Evolutionary conservation across 2,329 filamentous ascomycete species (phyloP).

Genomic region (Hysterium pulicare): DNA sequence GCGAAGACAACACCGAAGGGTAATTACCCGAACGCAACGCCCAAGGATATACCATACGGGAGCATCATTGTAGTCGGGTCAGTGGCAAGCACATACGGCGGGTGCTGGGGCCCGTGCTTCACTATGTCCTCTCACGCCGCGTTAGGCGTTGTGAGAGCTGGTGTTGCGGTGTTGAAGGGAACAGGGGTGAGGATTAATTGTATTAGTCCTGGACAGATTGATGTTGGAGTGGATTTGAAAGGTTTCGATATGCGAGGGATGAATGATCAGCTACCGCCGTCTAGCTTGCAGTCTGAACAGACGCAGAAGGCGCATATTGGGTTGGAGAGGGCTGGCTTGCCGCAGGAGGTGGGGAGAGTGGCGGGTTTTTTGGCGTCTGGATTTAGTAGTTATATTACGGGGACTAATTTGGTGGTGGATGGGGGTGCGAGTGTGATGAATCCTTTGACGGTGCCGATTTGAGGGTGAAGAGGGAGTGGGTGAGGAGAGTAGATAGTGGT

Average conservation of each 20-base stretch:
- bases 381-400: constrained; percentile 62
- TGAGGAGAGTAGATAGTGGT: too few relatives aligned
- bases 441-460: constrained; percentile 37
- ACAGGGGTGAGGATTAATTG: constrained; percentile 60
- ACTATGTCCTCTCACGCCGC: constrained; percentile 61
- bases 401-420: constrained; percentile 61
- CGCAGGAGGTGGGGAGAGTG: constrained; percentile 58
- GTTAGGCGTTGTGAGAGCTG: constrained; percentile 58
- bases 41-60: constrained; percentile 59
- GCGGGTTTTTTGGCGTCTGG: constrained; percentile 61
- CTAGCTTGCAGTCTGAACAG: constrained; percentile 49
- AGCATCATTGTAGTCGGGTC: constrained; percentile 60
- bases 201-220: constrained; percentile 46
- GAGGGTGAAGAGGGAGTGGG: too few relatives aligned
- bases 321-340: constrained; percentile 55
- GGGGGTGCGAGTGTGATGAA: constrained; percentile 51
- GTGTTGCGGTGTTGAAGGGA: constrained; percentile 56
- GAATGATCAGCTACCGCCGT: constrained; percentile 54
- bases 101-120: constrained; percentile 59
- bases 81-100: constrained; percentile 56
- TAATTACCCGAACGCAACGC: constrained; percentile 58
- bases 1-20: constrained; percentile 55
- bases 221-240: constrained; percentile 46
- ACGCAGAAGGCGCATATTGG: constrained; percentile 53
- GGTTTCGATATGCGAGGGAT: constrained; percentile 51